Base-by-base conservation (phyloP, 805 yeast genomes). In the Saccharomyces eubayanus region DNA sequence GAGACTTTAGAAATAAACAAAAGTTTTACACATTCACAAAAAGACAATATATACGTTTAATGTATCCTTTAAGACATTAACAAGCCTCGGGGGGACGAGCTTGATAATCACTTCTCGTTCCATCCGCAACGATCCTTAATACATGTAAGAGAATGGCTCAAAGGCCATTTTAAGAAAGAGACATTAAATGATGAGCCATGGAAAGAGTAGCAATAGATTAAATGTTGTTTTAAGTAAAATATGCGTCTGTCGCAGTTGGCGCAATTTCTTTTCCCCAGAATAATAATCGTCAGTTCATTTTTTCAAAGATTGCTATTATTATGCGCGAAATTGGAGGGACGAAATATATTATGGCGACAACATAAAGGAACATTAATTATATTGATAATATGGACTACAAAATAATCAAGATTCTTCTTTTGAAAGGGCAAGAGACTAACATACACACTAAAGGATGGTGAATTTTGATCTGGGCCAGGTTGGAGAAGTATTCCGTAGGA, bases 381-480 rank as follows among this genome's bases (percentile, higher is more conserved):
- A 36, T 8, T 36, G 6, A n/a, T 36, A 16, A 8, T 36, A 36
- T 16, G 20, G 24, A 36, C 1, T 11, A 36, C 24, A 36, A 36
- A 14, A 16, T 16, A 36, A 36, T 36, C 20, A 36, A 36, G 43
- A 5, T 12, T 16, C 43, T 11, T 28, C 6, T 16, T 36, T 16
- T 16, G 20, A 4, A n/a, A 9, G 9, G n/a, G 20, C 24, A 16
- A 36, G 43, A n/a, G 11, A 16, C 21, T 36, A 21, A 16, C 16
- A 36, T 6, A 9, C n/a, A 36, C 21, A 36, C 10, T 36, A 1
- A 36, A 36, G 24, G 20, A 64, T 64, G 68, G 62, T 61, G 5
- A 61, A 59, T 51, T 63, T 67, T 55, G 63, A 66, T 54, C 49
- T 67, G 27, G 59, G 61, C n/a, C 62, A 64, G 31, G 64, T 66